Percentiles rank a stretch among this genome's conserved stretches.
phyloP scores from a whole-genome alignment of 768 basidiomycete genomes.

The Boletus tylopilopsis region DNA sequence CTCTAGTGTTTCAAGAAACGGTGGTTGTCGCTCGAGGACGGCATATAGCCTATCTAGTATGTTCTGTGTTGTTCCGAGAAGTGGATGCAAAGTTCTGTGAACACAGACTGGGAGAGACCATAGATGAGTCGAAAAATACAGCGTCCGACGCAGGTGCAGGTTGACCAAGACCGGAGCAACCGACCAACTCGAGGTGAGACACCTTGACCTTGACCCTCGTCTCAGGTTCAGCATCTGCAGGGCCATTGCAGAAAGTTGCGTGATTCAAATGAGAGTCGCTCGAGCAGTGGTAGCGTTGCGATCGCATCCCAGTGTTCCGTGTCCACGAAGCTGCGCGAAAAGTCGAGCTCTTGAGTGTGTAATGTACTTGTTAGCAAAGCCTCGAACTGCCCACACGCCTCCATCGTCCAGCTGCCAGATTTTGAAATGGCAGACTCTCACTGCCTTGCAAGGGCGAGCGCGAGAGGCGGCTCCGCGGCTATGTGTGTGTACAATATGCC shows the following conservation, averaged over 20 bases:
- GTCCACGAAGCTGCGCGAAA: constrained; percentile 9
- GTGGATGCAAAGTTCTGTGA: too few relatives aligned
- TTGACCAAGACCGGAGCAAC: too few relatives aligned
- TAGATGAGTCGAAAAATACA: too few relatives aligned
- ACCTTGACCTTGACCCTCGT: constrained; percentile 13
- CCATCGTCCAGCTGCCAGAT: not conserved
- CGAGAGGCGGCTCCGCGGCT: constrained; percentile 23
- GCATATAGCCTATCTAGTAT: too few relatives aligned
- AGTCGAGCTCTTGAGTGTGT: constrained; percentile 11
- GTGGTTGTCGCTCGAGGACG: too few relatives aligned
- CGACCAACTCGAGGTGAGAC: constrained; percentile 2
- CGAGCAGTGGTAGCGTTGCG: constrained; percentile 8
- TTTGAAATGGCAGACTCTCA: constrained; percentile 22
- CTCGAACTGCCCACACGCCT: not conserved
- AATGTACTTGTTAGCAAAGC: not conserved
- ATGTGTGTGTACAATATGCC: constrained; percentile 27
- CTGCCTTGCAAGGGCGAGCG: constrained; percentile 30
- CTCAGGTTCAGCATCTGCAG: not conserved
- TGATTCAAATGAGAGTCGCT: constrained; percentile 8
- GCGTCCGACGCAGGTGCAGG: too few relatives aligned
- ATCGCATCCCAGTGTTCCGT: constrained; percentile 17
- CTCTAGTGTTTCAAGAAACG: too few relatives aligned
- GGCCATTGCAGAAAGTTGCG: constrained; percentile 2
- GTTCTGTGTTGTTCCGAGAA: too few relatives aligned
- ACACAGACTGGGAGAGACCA: too few relatives aligned